Percentiles rank a stretch among this genome's conserved stretches.
phyloP scores from a whole-genome alignment of 768 basidiomycete genomes.

The Neoboletus brunneissimus region DNA sequence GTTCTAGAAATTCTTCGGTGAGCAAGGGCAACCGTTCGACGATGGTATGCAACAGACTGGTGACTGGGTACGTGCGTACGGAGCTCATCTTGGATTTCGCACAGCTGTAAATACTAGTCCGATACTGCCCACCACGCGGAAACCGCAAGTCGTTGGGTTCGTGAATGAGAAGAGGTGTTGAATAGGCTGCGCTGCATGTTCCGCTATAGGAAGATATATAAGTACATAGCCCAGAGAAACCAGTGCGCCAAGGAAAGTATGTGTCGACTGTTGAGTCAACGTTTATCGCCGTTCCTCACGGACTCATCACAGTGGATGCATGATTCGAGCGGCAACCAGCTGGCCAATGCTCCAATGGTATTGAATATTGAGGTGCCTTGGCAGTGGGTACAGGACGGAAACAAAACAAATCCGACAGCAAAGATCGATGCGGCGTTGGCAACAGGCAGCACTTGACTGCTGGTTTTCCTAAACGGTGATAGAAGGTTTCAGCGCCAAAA shows the following conservation, averaged over 20 bases:
- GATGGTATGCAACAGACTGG: conserved; percentile 1
- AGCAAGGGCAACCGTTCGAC: not conserved
- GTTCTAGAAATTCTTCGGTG: conserved; percentile 6
- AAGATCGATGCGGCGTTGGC: not conserved
- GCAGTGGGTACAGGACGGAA: not conserved
- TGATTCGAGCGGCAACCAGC: too few relatives aligned
- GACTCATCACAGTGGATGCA: not conserved
- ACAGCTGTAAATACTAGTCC: not conserved
- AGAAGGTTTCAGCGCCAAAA: not conserved
- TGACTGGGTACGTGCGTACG: conserved; percentile 4
- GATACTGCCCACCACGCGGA: conserved; percentile 1
- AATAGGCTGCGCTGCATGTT: not conserved
- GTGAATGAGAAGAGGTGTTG: not conserved
- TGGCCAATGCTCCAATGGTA: not conserved
- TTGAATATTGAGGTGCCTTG: not conserved
- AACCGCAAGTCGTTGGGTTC: not conserved
- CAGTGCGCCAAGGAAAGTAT: conserved; percentile 17
- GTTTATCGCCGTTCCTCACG: not conserved
- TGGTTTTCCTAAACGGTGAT: not conserved
- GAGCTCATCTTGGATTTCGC: conserved; percentile 8
- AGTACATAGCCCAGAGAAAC: not conserved
- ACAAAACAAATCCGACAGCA: conserved; percentile 1
- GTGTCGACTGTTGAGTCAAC: not conserved
- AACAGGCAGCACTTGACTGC: not conserved
- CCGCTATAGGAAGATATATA: conserved; percentile 1